These are phyloP conservation scores for Mycosphaerelloides madeirae DNA, from an alignment of 2,329 filamentous ascomycete genomes.

Conservation along the genomic window DNA sequence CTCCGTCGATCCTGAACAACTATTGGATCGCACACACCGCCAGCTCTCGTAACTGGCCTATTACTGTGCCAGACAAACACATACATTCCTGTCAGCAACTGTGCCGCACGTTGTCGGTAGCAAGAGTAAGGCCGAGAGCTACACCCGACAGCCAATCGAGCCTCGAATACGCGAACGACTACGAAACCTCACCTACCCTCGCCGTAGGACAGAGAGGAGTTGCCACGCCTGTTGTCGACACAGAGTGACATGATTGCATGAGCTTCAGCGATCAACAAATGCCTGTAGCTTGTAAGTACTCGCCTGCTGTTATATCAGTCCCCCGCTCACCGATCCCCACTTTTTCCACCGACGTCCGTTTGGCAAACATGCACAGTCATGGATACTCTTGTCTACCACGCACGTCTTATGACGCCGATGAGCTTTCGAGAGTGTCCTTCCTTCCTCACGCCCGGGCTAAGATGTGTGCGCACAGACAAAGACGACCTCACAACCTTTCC, in stretches of 20 bases:
- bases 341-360: neutral
- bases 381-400: slow-evolving; percentile 1
- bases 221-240: slow-evolving; percentile 8
- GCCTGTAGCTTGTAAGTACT: slow-evolving; percentile 27
- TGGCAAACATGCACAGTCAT: slow-evolving; percentile 8
- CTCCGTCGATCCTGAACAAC: slow-evolving; percentile 6
- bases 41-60: slow-evolving; percentile 12
- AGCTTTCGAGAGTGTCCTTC: slow-evolving; percentile 2
- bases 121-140: slow-evolving; percentile 12
- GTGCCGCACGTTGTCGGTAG: slow-evolving; percentile 1
- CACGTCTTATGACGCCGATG: slow-evolving; percentile 3
- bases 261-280: slow-evolving; percentile 23
- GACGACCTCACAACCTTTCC: slow-evolving; percentile 31
- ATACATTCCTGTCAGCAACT: slow-evolving; percentile 11
- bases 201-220: slow-evolving; percentile 16
- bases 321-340: slow-evolving; percentile 1
- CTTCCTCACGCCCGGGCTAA: slow-evolving; percentile 11
- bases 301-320: slow-evolving; percentile 20
- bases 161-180: slow-evolving; percentile 1
- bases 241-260: slow-evolving; percentile 18
- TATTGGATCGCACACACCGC: slow-evolving; percentile 15
- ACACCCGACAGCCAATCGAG: slow-evolving; percentile 10
- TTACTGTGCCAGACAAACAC: slow-evolving; percentile 15
- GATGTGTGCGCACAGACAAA: slow-evolving; percentile 14
- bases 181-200: slow-evolving; percentile 14